These are phyloP conservation scores for baker's yeast (Saccharomyces cerevisiae) DNA, from an alignment of 805 yeast genomes.

Conservation along the genomic window DNA sequence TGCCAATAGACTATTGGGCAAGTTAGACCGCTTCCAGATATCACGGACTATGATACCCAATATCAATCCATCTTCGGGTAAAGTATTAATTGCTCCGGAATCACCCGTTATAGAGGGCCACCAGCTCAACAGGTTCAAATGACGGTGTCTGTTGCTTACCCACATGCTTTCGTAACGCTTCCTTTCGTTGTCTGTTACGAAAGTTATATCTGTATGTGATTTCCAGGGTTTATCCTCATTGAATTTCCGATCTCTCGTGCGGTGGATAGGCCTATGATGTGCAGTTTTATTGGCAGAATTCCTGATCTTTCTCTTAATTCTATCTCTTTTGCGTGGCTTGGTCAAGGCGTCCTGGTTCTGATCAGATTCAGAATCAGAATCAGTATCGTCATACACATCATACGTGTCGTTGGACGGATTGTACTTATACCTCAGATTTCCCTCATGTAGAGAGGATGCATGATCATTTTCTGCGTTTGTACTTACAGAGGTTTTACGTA, in stretches of 20 bases:
- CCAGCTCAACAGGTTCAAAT: constrained; percentile 34
- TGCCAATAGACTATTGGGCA: constrained; percentile 51
- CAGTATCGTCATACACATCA: not conserved
- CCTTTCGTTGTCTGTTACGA: constrained; percentile 52
- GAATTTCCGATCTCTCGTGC: constrained; percentile 32
- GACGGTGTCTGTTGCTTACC: constrained; percentile 75
- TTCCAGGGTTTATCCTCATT: constrained; percentile 93
- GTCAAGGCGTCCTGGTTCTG: constrained; percentile 3
- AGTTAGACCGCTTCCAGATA: constrained; percentile 69
- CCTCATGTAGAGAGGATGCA: not conserved
- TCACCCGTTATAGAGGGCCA: constrained; percentile 13
- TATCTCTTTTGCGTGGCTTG: constrained; percentile 4
- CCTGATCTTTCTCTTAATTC: constrained; percentile 8
- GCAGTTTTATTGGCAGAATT: constrained; percentile 9
- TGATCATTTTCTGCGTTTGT: not conserved
- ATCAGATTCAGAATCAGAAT: not conserved
- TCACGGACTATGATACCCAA: constrained; percentile 52
- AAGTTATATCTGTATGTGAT: constrained; percentile 53
- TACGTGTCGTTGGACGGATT: not conserved
- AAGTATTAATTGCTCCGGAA: not conserved
- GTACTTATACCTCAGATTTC: not conserved
- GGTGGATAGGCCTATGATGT: constrained; percentile 6
- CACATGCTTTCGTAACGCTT: constrained; percentile 89
- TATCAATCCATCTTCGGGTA: constrained; percentile 27
- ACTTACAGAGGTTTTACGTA: not conserved